A percentile compares a stretch with the other conserved stretches of the same genome.
phyloP scores from a whole-genome alignment of 148 eudicot genomes.

The Chenopodium suecicum region DNA sequence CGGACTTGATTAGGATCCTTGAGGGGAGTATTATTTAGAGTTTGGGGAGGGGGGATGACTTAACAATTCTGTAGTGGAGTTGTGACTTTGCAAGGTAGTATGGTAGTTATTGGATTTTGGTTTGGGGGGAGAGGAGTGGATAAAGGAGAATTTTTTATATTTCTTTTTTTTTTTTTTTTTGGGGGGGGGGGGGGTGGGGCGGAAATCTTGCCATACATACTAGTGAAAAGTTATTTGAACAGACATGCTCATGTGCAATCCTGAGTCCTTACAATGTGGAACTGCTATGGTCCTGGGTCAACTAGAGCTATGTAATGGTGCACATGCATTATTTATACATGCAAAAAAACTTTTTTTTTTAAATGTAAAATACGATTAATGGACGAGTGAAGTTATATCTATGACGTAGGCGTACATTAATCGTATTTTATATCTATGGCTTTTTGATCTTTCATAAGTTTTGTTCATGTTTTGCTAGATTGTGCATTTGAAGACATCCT shows the following conservation, averaged over 20 bases:
- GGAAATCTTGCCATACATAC: background rate
- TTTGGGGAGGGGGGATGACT: no score
- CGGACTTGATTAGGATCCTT: background rate
- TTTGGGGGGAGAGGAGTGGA: background rate
- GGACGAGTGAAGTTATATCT: background rate
- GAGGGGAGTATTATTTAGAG: no score
- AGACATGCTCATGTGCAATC: no score
- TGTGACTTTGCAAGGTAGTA: background rate
- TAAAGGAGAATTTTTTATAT: background rate
- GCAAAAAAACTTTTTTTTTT: background rate
- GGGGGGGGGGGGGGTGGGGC: background rate
- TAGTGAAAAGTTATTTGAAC: background rate
- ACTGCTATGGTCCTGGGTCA: background rate
- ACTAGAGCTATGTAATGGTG: background rate
- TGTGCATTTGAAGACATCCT: constrained; percentile 1
- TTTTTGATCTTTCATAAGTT: background rate
- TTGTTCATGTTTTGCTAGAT: background rate
- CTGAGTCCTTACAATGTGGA: background rate
- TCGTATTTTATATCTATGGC: no score
- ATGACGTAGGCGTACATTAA: background rate
- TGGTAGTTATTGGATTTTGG: no score
- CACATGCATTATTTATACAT: no score
- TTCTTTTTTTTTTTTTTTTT: no score
- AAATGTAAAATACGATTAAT: background rate
- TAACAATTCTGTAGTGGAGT: no score